Evolutionary conservation across 202 grass and related monocot genomes (phyloP).

Genomic region (Brachypodium distachyon): DNA sequence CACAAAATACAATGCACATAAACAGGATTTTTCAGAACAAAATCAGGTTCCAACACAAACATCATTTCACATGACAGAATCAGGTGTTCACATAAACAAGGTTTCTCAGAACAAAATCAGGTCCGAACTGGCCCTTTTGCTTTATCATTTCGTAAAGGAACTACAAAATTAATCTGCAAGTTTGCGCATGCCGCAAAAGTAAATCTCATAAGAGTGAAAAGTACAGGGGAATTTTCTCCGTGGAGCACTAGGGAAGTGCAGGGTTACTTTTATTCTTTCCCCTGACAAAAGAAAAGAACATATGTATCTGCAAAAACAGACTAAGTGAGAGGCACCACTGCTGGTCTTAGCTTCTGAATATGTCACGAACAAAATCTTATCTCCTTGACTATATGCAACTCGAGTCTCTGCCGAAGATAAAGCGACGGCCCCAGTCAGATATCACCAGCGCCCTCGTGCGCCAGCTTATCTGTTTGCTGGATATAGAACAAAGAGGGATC

Average conservation of each 20-base stretch:
- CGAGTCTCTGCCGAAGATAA: constrained; percentile 91
- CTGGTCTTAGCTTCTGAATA: constrained; percentile 9
- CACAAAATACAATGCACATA: not conserved
- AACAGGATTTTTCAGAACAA: not conserved
- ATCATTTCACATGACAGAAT: not conserved
- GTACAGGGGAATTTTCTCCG: constrained; percentile 23
- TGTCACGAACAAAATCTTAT: constrained; percentile 8
- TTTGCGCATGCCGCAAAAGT: constrained; percentile 15
- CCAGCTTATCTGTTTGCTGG: constrained; percentile 98
- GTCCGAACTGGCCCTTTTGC: not conserved
- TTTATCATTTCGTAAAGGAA: constrained; percentile 3
- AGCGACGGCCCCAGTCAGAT: constrained; percentile 72
- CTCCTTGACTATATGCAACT: constrained; percentile 71
- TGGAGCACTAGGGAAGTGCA: constrained; percentile 31
- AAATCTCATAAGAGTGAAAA: constrained; percentile 2
- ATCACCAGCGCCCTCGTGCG: constrained; percentile 81
- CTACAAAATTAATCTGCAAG: constrained; percentile 14
- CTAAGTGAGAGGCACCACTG: constrained; percentile 11
- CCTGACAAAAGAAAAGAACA: constrained; percentile 14
- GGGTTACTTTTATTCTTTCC: constrained; percentile 36
- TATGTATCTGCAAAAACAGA: constrained; percentile 20
- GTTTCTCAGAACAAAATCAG: constrained; percentile 1
- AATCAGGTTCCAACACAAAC: not conserved
- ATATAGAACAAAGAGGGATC: constrained; percentile 3
- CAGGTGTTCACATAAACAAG: not conserved